Base-by-base conservation (phyloP, 1,284 basidiomycete species). In the Sparassis latifolia region DNA sequence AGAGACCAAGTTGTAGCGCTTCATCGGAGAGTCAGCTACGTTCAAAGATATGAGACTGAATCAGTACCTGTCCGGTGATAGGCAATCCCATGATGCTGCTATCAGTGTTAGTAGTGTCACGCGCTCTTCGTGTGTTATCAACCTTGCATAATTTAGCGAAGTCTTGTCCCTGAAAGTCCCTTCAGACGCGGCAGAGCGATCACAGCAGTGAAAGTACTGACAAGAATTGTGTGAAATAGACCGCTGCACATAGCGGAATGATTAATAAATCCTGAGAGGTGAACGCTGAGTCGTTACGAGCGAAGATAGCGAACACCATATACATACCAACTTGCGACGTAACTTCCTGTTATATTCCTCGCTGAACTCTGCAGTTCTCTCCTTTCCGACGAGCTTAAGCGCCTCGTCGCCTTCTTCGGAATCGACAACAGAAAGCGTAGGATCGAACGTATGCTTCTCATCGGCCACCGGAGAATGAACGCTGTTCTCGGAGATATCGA, bases 211-310 rank as follows among this genome's bases (percentile, higher is more conserved):
- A 48, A 32, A 10, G 3, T 28, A 47, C 73, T 50, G 59, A 82
- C 81, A 83, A 63, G 52, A 75, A 83, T 58, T 82, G 82, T 2
- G 77, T 80, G 60, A 83, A 83, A 59, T 82, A 84, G 2, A 83
- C 81, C 0, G 78, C 76, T 1, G 79, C 80, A 58, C 78, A 79
- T 32, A 84, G 62, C 1, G 82, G 77, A 0, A 79, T 77, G 42
- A 85, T 81, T 38, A 79, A 57, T 7, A 70, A 53, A 58, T 85
- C 82, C 77, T 82, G 40, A 12, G 10, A 27, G 45, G 7, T 31
- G 49, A n/a, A 42, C 38, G 12, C 12, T 10, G n/a, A 44, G 30
- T 31, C 2, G 6, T 37, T 37, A 12, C 35, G 35, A 37, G 6
- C 35, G 20, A 20, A 20, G 20, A 1, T 20, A 20, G 20, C 20